phyloP scores from a whole-genome alignment of 1,284 basidiomycete genomes.

The Fomitopsis betulina region DNA sequence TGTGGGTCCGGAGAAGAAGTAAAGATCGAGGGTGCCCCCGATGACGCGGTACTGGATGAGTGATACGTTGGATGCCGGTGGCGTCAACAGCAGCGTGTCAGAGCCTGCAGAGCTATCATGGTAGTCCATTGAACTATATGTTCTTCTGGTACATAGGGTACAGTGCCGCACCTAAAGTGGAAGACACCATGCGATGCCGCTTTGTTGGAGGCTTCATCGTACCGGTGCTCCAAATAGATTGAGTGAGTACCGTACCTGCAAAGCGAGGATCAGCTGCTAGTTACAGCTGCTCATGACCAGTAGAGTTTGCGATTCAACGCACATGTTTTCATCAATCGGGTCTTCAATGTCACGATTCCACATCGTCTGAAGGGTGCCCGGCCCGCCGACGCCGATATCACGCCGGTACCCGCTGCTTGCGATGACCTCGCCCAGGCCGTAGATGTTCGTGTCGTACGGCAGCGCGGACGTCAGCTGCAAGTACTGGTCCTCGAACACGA shows the following conservation, averaged over 20 bases:
- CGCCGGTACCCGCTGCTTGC: constrained; percentile 65
- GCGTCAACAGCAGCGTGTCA: constrained; percentile 55
- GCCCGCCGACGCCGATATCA: constrained; percentile 47
- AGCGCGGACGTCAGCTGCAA: constrained; percentile 63
- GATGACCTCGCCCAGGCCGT: constrained; percentile 74
- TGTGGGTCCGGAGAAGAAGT: constrained; percentile 68
- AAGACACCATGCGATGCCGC: constrained; percentile 69
- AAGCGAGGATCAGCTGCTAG: constrained; percentile 4
- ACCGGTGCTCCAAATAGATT: constrained; percentile 64
- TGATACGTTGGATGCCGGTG: constrained; percentile 42
- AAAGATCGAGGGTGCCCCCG: constrained; percentile 56
- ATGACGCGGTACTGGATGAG: constrained; percentile 63
- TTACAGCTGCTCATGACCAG: background rate
- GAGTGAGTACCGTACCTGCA: constrained; percentile 67
- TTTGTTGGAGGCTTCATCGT: constrained; percentile 39
- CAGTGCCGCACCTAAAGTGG: constrained; percentile 43
- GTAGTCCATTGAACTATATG: constrained; percentile 1
- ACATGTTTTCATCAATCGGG: constrained; percentile 61
- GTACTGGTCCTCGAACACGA: constrained; percentile 78
- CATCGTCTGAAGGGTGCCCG: constrained; percentile 63
- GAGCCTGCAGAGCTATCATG: constrained; percentile 45
- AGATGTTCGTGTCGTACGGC: constrained; percentile 65
- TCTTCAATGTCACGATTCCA: constrained; percentile 64
- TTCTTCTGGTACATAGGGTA: background rate
- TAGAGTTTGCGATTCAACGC: constrained; percentile 18